These are phyloP conservation scores for Hypoxylon sp. DNA, from an alignment of 2,329 filamentous ascomycete species.

Conservation along the genomic window DNA sequence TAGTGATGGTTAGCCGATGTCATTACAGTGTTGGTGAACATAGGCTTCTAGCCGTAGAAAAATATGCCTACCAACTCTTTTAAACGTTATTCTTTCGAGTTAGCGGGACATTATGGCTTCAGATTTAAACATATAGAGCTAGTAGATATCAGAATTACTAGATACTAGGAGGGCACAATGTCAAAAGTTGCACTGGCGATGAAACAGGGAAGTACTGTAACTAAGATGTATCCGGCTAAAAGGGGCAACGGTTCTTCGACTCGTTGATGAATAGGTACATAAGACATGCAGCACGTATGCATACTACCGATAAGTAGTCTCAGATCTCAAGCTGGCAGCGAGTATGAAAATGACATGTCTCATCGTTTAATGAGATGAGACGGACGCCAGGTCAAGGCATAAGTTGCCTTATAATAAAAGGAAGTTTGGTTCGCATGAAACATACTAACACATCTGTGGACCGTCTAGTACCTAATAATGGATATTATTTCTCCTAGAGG, in stretches of 20 bases:
- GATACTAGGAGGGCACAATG: not conserved
- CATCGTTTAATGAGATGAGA: constrained; percentile 42
- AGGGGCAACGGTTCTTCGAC: constrained; percentile 48
- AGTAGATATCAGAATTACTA: constrained; percentile 1
- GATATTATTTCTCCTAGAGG: constrained; percentile 19
- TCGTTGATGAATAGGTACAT: constrained; percentile 41
- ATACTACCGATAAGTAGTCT: constrained; percentile 51
- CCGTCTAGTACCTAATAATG: constrained; percentile 12
- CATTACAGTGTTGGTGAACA: too few relatives aligned
- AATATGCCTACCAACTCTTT: not conserved
- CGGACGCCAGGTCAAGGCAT: constrained; percentile 30
- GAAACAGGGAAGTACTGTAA: constrained; percentile 25
- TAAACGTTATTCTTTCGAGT: constrained; percentile 6
- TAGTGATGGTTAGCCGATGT: constrained; percentile 8
- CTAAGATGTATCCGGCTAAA: constrained; percentile 45
- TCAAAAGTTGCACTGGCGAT: constrained; percentile 22
- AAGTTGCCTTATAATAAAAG: constrained; percentile 17
- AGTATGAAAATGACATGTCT: constrained; percentile 48
- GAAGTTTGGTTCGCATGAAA: constrained; percentile 29
- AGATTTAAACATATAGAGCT: not conserved
- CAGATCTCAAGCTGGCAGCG: constrained; percentile 47
- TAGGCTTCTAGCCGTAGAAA: not conserved
- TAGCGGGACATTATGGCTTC: constrained; percentile 2
- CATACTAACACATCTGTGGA: constrained; percentile 24
- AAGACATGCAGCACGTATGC: constrained; percentile 52